These are phyloP conservation scores for Wickerhamomyces tratensis DNA, from an alignment of 805 yeast species.

Conservation along the genomic window DNA sequence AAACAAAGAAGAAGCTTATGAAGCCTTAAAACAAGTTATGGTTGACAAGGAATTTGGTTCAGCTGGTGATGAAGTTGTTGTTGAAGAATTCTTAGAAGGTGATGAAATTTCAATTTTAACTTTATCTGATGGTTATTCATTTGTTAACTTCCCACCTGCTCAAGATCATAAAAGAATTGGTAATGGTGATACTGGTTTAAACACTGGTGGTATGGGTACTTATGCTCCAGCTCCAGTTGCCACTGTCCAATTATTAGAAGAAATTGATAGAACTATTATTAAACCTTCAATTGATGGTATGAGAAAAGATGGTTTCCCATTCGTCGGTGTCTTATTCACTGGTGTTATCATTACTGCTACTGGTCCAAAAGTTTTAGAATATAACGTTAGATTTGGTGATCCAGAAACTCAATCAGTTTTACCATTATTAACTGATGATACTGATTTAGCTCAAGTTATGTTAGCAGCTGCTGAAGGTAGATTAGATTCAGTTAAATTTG, in stretches of 20 bases:
- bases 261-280: slow-evolving; percentile 67
- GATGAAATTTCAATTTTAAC: slow-evolving; percentile 93
- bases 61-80: slow-evolving; percentile 93
- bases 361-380: slow-evolving; percentile 94
- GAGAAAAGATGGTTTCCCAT: slow-evolving; percentile 92
- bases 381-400: slow-evolving; percentile 97
- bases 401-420: slow-evolving; percentile 98
- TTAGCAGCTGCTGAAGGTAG: slow-evolving; percentile 92
- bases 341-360: slow-evolving; percentile 84
- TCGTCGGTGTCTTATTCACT: slow-evolving; percentile 91
- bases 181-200: slow-evolving; percentile 86
- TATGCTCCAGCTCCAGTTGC: slow-evolving; percentile 98
- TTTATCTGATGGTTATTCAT: slow-evolving; percentile 87
- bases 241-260: slow-evolving; percentile 57
- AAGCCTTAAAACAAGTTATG: slow-evolving; percentile 83
- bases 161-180: slow-evolving; percentile 97
- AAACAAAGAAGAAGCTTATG: slow-evolving; percentile 72
- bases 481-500: slow-evolving; percentile 71
- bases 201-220: slow-evolving; percentile 99
- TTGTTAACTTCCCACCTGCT: slow-evolving; percentile 87
- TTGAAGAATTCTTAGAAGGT: slow-evolving; percentile 94
- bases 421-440: slow-evolving; percentile 69
- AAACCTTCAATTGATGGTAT: slow-evolving; percentile 92
- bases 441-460: slow-evolving; percentile 91
- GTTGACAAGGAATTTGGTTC: slow-evolving; percentile 78